These are phyloP conservation scores for Colletotrichum cereale DNA, from an alignment of 2,329 filamentous ascomycete species.

Conservation along the genomic window DNA sequence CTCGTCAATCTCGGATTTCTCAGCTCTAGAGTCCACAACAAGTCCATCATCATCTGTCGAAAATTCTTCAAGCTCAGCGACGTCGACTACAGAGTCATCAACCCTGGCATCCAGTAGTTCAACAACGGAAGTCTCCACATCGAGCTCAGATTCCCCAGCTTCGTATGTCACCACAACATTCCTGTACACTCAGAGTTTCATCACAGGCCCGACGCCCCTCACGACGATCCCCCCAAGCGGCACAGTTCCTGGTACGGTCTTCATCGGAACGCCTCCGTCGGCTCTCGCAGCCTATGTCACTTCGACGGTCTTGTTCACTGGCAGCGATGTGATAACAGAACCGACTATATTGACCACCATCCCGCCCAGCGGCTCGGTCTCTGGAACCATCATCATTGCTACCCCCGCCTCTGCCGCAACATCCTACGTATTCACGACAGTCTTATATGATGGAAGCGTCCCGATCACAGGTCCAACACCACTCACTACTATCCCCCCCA, in stretches of 20 bases:
- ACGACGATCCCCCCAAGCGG: slow-evolving; percentile 25
- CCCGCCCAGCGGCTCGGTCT: slow-evolving; percentile 10
- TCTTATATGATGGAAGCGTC: slow-evolving; percentile 12
- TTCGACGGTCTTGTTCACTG: slow-evolving; percentile 9
- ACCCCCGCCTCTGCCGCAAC: slow-evolving; percentile 21
- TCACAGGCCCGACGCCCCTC: slow-evolving; percentile 5
- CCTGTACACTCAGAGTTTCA: slow-evolving; percentile 2
- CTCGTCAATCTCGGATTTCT: too few species aligned
- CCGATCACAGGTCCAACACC: slow-evolving; percentile 12
- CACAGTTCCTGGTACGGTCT: slow-evolving; percentile 1
- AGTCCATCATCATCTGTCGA: neutral
- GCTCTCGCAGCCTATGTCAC: slow-evolving; percentile 5
- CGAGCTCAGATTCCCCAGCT: neutral
- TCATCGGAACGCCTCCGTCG: slow-evolving; percentile 10
- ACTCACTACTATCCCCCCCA: neutral
- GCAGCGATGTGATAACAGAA: slow-evolving; percentile 2
- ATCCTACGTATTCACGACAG: slow-evolving; percentile 20
- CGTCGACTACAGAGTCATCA: neutral
- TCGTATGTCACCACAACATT: slow-evolving; percentile 9
- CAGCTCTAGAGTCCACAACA: too few species aligned
- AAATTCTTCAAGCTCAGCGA: neutral
- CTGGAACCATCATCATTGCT: slow-evolving; percentile 31
- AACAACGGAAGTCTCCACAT: neutral
- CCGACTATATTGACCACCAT: slow-evolving; percentile 22
- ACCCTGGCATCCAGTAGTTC: neutral